Evolutionary conservation across 139 green algal species (phyloP), one percentile per base, ranked within the genome.

Genomic region (Nannochloris sp.): DNA sequence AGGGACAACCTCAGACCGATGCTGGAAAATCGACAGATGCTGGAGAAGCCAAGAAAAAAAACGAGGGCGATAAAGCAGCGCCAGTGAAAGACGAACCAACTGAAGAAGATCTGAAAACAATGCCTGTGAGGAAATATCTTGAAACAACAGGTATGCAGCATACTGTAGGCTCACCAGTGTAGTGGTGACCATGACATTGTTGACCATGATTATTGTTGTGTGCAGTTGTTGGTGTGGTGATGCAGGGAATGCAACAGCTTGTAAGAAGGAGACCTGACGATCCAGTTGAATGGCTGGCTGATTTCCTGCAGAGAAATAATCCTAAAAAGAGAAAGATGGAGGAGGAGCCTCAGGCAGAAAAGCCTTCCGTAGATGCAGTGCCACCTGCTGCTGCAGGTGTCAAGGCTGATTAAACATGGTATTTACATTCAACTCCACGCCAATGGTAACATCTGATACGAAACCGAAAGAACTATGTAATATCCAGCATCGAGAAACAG

Each of bases 241-340:
- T 95, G 85, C 76, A 90, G 59, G 85, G 80, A 1, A 65, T 92
- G 67, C 79, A 89, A 59, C 74, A 79, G 1, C 49, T 95, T 13
- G 85, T 85, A 56, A 85, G 81, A 59, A 79, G 91, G 71, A 71
- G 87, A 49, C 87, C 87, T 33, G 80, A 88, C 2, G 78, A 95
- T 61, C 84, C 87, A 10, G 68, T 95, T 1, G 83, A 87, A 66
- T 95, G 75, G 62, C 60, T 95, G 23, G 86, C 83, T 17, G 77
- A 80, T 49, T 95, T 88, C 70, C 46, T 95, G 49, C 56, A 88
- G 10, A 77, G 83, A 48, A 77, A 95, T 70, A 93, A 93, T 67
- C 87, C 85, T 2, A 75, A 87, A 49, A 70, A 69, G 30, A 68
- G 67, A 59, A 65, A 55, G 31, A 17, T 45, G 44, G 62, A 66